Evolutionary conservation across 179 eudicot genomes (phyloP).

Genomic region (Actinidia chinensis): DNA sequence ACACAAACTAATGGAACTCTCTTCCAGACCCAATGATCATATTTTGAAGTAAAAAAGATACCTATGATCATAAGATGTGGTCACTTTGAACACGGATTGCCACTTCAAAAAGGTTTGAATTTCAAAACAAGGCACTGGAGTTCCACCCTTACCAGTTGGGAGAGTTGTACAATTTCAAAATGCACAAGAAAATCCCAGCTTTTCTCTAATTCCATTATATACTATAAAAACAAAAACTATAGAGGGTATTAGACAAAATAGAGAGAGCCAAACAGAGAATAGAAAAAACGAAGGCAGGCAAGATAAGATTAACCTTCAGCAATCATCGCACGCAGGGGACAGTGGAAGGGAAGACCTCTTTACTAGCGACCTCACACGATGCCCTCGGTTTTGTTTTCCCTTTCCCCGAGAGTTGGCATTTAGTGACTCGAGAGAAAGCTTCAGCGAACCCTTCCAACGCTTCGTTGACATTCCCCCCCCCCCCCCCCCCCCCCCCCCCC

Average conservation of each 20-base stretch:
- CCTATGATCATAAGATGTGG: too few species aligned
- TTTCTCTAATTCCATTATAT: neutral
- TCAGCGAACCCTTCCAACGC: slow-evolving; percentile 41
- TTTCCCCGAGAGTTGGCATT: slow-evolving; percentile 30
- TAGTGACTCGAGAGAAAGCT: slow-evolving; percentile 29
- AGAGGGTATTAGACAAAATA: too few species aligned
- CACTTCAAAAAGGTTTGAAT: neutral
- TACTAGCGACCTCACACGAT: slow-evolving; percentile 4
- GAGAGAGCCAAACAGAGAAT: too few species aligned
- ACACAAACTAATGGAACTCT: too few species aligned
- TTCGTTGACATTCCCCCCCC: too few species aligned
- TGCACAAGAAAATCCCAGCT: slow-evolving; percentile 13
- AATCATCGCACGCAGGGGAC: neutral
- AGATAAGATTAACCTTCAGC: neutral
- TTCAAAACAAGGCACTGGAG: neutral
- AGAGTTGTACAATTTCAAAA: neutral
- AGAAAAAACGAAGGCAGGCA: too few species aligned
- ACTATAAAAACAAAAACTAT: slow-evolving; percentile 5
- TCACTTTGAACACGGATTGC: neutral
- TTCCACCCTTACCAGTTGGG: neutral
- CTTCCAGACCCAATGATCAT: too few species aligned
- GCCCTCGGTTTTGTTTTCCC: slow-evolving; percentile 15
- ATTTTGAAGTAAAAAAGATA: too few species aligned
- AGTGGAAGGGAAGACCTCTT: neutral
- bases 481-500: too few species aligned